Evolutionary conservation across 164 flowering plant species (phyloP).

Genomic region (Akebia trifoliata): DNA sequence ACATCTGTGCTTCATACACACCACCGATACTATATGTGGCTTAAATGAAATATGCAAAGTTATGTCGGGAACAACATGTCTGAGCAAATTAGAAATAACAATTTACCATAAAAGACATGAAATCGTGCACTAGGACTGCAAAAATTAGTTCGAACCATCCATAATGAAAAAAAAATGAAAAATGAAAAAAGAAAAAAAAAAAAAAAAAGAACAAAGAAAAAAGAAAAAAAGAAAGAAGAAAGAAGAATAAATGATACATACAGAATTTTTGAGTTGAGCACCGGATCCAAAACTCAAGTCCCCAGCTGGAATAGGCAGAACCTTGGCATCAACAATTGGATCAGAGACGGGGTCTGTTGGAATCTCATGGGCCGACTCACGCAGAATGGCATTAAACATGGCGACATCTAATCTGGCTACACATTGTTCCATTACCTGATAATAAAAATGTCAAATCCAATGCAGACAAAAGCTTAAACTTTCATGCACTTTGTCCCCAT

Average conservation of each 20-base stretch:
- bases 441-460: slow-evolving; percentile 8
- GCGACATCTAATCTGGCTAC: slow-evolving; percentile 90
- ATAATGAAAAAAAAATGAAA: too few relatives aligned
- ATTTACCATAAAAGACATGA: too few relatives aligned
- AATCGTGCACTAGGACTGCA: too few relatives aligned
- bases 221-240: not conserved
- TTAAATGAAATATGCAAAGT: too few relatives aligned
- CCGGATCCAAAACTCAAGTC: slow-evolving; percentile 98
- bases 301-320: slow-evolving; percentile 97
- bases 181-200: too few relatives aligned
- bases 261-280: slow-evolving; percentile 95
- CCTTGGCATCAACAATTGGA: slow-evolving; percentile 87
- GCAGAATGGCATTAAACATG: slow-evolving; percentile 98
- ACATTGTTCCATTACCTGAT: slow-evolving; percentile 93
- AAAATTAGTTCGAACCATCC: too few relatives aligned
- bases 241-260: slow-evolving; percentile 27
- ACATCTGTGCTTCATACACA: too few relatives aligned
- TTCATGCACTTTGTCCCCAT: not conserved
- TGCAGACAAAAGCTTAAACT: not conserved
- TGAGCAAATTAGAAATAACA: too few relatives aligned
- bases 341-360: slow-evolving; percentile 99
- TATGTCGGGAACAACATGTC: too few relatives aligned
- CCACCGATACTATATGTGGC: too few relatives aligned
- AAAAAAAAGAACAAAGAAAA: not conserved
- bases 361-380: slow-evolving; percentile 90